Evolutionary conservation across 164 flowering plant species (phyloP), one percentile per base, ranked within the genome.

Genomic region (Berberis vulgaris): DNA sequence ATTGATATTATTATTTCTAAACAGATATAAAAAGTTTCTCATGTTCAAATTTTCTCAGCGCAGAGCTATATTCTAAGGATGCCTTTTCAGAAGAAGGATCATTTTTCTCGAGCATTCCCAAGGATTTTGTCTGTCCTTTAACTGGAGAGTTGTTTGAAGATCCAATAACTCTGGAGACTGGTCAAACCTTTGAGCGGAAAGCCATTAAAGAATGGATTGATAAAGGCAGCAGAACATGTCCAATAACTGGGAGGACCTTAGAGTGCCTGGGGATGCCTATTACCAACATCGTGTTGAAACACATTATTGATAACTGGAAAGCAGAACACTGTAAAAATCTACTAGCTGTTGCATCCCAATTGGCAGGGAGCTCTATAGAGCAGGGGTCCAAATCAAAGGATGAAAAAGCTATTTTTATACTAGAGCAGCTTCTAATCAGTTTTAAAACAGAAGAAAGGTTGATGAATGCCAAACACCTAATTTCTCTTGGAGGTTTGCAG

Each of bases 121-220:
- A 73, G 60, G 86, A 83, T 41, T 86, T 84, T 62, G 66, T 77
- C 42, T 89, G 96, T 69, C 92, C 96, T 61, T 57, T 89, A 45
- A 85, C 82, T 45, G 84, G 83, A 53, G 73, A 73, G 72, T 58
- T 86, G 69, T 81, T 84, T 75, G 83, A 83, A 70, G 86, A 86
- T 43, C 96, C 92, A 5, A 88, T 86, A 65, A 89, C 92, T 26
- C 65, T 88, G 6, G 92, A 86, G 69, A 86, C 88, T 59, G 92
- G 96, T 63, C 83, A 86, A 73, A 84, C 87, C 12, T 86, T 83
- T 74, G 96, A 88, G 67, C 69, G 81, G 44, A 64, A 4, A 41
- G 89, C 91, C 61, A 76, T 88, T 60, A 66, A 59, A 67, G 75
- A 79, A 57, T 84, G 91, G 91, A 67, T 88, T 65, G 67, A 72